These are phyloP conservation scores for Verbena officinalis DNA, from an alignment of 257 asterid genomes.

Conservation along the genomic window DNA sequence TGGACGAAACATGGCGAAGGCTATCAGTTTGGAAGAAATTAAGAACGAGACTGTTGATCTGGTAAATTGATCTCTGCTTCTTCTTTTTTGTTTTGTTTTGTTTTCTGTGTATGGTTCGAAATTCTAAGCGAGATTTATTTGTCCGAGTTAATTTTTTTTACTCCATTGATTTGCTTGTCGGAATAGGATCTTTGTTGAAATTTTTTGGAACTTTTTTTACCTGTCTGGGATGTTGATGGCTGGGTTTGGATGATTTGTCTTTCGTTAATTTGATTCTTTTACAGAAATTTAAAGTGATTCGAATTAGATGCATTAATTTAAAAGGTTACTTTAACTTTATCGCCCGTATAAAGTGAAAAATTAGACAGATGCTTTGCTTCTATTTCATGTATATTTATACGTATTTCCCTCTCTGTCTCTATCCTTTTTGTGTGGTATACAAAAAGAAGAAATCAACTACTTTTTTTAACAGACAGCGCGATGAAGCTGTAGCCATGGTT, in stretches of 20 bases:
- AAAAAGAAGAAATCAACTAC: constrained; percentile 20
- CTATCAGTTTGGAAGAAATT: constrained; percentile 69
- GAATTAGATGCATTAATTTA: neutral
- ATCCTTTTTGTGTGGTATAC: neutral
- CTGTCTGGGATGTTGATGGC: constrained; percentile 13
- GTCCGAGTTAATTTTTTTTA: constrained; percentile 1
- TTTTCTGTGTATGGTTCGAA: neutral
- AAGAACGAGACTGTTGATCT: constrained; percentile 86
- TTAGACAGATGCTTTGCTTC: constrained; percentile 23
- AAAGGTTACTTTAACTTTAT: constrained; percentile 11
- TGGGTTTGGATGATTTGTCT: neutral
- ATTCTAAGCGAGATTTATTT: constrained; percentile 5
- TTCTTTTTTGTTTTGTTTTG: neutral
- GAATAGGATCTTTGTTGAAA: neutral
- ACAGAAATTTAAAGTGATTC: neutral
- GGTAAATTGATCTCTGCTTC: constrained; percentile 33
- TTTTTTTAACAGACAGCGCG: constrained; percentile 22
- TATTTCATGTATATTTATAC: neutral
- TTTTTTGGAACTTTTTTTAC: neutral
- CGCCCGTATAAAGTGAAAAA: neutral
- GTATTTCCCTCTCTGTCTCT: neutral
- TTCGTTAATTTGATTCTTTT: neutral
- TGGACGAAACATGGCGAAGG: constrained; percentile 37
- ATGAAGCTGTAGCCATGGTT: constrained; percentile 29
- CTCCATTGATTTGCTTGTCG: neutral